Conservation (phyloP, 257 asterid species). For the Fraxinus cuspidata region DNA sequence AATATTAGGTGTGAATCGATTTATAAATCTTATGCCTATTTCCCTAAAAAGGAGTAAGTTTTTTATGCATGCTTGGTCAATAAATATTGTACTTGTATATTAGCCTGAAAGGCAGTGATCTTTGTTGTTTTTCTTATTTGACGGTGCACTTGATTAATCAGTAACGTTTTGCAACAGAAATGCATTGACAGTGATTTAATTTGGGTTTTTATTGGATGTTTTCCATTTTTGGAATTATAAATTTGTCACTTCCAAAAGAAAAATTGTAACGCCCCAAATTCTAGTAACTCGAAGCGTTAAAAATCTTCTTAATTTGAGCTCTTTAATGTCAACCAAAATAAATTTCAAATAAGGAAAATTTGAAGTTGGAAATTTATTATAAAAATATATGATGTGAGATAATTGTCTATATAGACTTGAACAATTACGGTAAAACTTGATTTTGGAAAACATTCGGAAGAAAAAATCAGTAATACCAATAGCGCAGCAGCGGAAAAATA, state of each 20-base stretch:
- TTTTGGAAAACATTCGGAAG: too few relatives aligned
- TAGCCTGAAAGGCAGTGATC: not conserved
- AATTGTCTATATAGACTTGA: too few relatives aligned
- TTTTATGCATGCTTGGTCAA: not conserved
- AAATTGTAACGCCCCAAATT: too few relatives aligned
- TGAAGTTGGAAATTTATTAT: too few relatives aligned
- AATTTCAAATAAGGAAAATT: too few relatives aligned
- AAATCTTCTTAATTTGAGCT: too few relatives aligned
- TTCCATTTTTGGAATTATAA: not conserved
- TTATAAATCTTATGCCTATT: not conserved
- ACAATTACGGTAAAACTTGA: too few relatives aligned
- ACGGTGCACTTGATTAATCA: not conserved
- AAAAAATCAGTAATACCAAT: too few relatives aligned
- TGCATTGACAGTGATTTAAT: not conserved
- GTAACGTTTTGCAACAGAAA: not conserved
- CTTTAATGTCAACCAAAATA: too few relatives aligned
- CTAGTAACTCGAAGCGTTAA: too few relatives aligned
- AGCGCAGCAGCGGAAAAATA: too few relatives aligned
- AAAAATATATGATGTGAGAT: too few relatives aligned
- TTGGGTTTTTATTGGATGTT: not conserved
- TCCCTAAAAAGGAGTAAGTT: not conserved
- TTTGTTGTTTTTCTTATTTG: not conserved
- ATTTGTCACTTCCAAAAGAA: not conserved
- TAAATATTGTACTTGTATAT: constrained; percentile 8
- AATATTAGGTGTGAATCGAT: not conserved